These are phyloP conservation scores for Syzygium malaccense DNA, from an alignment of 441 rosid species.

Conservation along the genomic window DNA sequence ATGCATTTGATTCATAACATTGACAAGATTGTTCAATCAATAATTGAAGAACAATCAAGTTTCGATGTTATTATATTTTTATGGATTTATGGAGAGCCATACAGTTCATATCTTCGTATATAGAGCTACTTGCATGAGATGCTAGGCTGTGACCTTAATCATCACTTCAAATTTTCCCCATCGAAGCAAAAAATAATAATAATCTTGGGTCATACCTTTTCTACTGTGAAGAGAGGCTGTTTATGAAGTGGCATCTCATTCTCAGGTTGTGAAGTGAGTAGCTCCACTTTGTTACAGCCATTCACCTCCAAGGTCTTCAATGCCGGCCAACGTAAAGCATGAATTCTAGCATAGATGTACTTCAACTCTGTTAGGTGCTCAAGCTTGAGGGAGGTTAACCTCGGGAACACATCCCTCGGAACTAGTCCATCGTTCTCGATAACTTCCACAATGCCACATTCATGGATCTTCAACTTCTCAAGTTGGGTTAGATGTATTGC, in stretches of 20 bases:
- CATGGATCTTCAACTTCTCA: rapidly evolving
- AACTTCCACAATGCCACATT: neutral
- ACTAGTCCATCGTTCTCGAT: rapidly evolving
- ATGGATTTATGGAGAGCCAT: neutral
- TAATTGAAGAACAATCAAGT: neutral
- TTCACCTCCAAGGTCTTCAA: neutral
- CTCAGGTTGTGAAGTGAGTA: neutral
- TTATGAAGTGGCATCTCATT: neutral
- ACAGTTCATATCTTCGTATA: too few species aligned
- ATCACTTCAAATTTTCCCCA: neutral
- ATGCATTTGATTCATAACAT: too few species aligned
- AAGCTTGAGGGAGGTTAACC: neutral
- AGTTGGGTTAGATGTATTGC: neutral
- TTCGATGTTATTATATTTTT: neutral
- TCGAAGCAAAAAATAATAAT: neutral
- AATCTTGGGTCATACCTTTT: neutral
- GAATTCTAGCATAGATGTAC: neutral
- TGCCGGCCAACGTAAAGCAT: neutral
- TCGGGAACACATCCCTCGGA: rapidly evolving
- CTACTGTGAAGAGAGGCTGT: rapidly evolving
- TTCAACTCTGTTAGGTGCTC: rapidly evolving
- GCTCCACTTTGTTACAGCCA: neutral
- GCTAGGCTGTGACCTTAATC: neutral
- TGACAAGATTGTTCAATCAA: neutral
- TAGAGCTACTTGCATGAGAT: neutral